Base-by-base conservation (phyloP, 164 flowering plant genomes). In the Platanus orientalis region DNA sequence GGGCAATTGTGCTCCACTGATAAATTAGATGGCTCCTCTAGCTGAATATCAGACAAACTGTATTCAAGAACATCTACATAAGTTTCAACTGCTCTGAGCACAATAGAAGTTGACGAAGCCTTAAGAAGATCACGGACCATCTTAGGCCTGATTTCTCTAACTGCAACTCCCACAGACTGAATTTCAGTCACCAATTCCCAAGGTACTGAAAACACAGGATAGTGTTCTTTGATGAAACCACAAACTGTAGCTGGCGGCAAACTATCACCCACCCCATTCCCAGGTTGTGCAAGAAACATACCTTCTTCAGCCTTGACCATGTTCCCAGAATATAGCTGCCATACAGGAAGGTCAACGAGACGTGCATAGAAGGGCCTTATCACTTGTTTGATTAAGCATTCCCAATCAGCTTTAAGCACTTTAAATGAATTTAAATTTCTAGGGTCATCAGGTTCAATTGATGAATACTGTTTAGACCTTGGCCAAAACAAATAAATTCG, bases 161-260 rank as follows among this genome's bases (percentile, higher is more conserved):
- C 89, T 61, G 71, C 61, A 56, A 85, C 65, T 23, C 99, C 99
- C 64, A 91, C 83, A 13, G 84, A 86, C 70, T 89, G 93, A 66
- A 94, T 81, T 77, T 94, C 99, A 68, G 82, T 74, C 54, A 94
- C 86, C 79, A 94, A 76, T 69, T 91, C 96, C 97, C 97, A 91
- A n/a, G 99, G 97, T 32, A 94, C 93, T 28, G 88, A 84, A 74
- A 94, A 94, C 36, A 94, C 99, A 23, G 91, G 97, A 76, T 94
- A 91, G 65, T 91, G 96, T 67, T 94, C 99, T 76, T 89, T 94
- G 45, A 94, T 95, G 72, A 89, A 94, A 70, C 79, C 77, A 64
- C 94, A 89, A 68, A 94, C 96, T 27, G 96, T 78, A 60, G 84
- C 82, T 7, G 97, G 96, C 21, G 85, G 86, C 74, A 85, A 69